Percentiles rank a stretch among this genome's conserved stretches.
Evolutionary conservation across 2,329 filamentous ascomycete species (phyloP).

Genomic region (Phialocephala sp.): DNA sequence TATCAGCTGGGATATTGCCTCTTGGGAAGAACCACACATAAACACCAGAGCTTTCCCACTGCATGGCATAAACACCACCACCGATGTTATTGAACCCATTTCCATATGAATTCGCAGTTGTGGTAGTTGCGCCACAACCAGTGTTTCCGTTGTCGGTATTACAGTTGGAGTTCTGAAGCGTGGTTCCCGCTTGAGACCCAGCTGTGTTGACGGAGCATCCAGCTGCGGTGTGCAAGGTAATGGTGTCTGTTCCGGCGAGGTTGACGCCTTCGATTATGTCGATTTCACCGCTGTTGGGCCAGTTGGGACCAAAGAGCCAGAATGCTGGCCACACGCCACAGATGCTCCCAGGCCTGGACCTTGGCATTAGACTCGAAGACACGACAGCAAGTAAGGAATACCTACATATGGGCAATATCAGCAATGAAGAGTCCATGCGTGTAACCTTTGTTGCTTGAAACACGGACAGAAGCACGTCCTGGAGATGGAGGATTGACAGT

Average conservation of each 20-base stretch:
- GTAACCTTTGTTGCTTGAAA: constrained; percentile 69
- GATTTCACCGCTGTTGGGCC: constrained; percentile 67
- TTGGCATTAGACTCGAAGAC: background rate
- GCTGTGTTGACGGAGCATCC: constrained; percentile 51
- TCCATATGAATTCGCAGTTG: constrained; percentile 58
- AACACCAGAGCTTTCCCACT: constrained; percentile 73
- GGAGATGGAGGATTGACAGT: constrained; percentile 57
- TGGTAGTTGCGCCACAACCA: constrained; percentile 44
- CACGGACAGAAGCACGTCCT: constrained; percentile 65
- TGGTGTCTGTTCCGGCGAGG: constrained; percentile 60
- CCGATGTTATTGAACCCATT: constrained; percentile 68
- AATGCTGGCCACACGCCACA: constrained; percentile 79
- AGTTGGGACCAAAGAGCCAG: constrained; percentile 50
- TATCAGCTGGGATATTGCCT: constrained; percentile 67
- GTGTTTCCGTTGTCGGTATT: constrained; percentile 54
- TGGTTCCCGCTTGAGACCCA: constrained; percentile 49
- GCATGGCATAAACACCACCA: constrained; percentile 73
- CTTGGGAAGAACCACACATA: constrained; percentile 79
- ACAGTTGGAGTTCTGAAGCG: constrained; percentile 48
- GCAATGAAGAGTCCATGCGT: constrained; percentile 72
- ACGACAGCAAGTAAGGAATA: constrained; percentile 38
- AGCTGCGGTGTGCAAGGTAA: constrained; percentile 65
- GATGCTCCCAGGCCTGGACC: constrained; percentile 54
- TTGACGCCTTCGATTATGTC: constrained; percentile 73
- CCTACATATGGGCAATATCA: constrained; percentile 71